Evolutionary conservation across 2,329 filamentous ascomycete genomes (phyloP).

Genomic region (Diaporthe caulivora): DNA sequence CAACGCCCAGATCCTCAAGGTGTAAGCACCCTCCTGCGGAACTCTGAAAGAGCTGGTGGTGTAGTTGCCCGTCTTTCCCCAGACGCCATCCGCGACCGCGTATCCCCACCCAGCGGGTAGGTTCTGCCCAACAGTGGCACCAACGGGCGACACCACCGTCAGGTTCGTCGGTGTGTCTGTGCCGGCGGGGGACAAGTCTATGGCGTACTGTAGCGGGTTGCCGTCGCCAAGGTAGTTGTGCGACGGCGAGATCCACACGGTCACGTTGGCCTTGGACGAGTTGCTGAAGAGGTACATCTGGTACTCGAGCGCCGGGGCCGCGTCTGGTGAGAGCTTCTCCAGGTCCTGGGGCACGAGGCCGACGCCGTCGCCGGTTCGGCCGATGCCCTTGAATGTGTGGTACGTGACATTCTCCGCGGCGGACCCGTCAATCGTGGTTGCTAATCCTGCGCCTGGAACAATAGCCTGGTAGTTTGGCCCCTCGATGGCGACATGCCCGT

Average conservation of each 20-base stretch:
- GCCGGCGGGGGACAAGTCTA: conserved; percentile 58
- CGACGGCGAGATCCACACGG: conserved; percentile 64
- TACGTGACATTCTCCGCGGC: conserved; percentile 55
- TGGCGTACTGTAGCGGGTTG: conserved; percentile 63
- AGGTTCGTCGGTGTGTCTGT: conserved; percentile 44
- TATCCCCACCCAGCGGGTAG: conserved; percentile 57
- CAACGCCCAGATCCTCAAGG: conserved; percentile 63
- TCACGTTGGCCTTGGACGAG: conserved; percentile 56
- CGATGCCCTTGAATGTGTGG: conserved; percentile 65
- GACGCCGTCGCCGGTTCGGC: conserved; percentile 70
- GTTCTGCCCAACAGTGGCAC: conserved; percentile 53
- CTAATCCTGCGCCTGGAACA: conserved; percentile 45
- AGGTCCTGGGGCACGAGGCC: conserved; percentile 66
- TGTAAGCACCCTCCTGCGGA: conserved; percentile 58
- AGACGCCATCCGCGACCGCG: conserved; percentile 59
- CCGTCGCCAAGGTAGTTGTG: conserved; percentile 65
- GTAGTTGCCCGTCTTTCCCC: conserved; percentile 58
- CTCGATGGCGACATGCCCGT: conserved; percentile 68
- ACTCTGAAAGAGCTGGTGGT: conserved; percentile 60
- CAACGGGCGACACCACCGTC: conserved; percentile 56
- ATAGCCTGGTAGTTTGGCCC: conserved; percentile 64
- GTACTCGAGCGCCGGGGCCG: conserved; percentile 70
- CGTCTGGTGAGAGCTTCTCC: conserved; percentile 60
- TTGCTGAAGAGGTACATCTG: conserved; percentile 71
- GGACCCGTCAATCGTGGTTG: conserved; percentile 37